phyloP scores from a whole-genome alignment of 2,329 filamentous ascomycete species.

The Clonostachys rhizophaga region DNA sequence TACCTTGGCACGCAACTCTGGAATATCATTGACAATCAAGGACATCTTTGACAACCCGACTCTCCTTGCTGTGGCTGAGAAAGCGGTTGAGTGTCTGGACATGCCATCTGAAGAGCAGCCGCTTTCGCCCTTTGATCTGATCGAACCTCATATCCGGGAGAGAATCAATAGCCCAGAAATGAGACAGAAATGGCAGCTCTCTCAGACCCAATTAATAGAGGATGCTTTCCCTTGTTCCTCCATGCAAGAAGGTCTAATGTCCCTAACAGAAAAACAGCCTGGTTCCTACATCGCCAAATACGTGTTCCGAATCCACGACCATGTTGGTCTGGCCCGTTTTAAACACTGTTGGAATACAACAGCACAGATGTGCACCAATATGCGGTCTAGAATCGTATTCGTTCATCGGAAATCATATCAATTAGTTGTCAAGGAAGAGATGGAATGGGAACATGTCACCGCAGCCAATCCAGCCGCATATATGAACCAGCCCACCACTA shows the following conservation, averaged over 20 bases:
- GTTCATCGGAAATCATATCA: constrained; percentile 4
- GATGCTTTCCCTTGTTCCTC: constrained; percentile 28
- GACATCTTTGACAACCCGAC: constrained; percentile 5
- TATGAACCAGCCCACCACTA: not conserved
- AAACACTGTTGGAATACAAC: constrained; percentile 5
- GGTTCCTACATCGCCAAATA: constrained; percentile 24
- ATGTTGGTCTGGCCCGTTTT: constrained; percentile 8
- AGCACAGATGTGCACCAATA: not conserved
- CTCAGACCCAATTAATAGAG: constrained; percentile 5
- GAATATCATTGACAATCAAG: constrained; percentile 2
- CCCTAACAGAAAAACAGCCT: constrained; percentile 17
- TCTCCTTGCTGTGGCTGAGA: not conserved
- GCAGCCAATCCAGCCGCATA: not conserved
- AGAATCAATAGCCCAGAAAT: too few relatives aligned
- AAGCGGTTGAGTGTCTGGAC: not conserved
- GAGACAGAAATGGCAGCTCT: not conserved
- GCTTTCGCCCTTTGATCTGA: not conserved
- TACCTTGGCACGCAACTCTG: not conserved
- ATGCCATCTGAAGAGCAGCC: not conserved
- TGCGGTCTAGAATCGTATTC: constrained; percentile 5
- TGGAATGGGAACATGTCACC: not conserved
- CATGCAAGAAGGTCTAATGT: constrained; percentile 28
- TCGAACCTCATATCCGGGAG: not conserved
- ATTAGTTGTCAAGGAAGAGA: constrained; percentile 5
- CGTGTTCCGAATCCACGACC: constrained; percentile 8